Percentiles rank a stretch among this genome's conserved stretches.
Evolutionary conservation across 192 early-diverging fungal genomes (phyloP).

Genomic region (Coemansia javaensis): DNA sequence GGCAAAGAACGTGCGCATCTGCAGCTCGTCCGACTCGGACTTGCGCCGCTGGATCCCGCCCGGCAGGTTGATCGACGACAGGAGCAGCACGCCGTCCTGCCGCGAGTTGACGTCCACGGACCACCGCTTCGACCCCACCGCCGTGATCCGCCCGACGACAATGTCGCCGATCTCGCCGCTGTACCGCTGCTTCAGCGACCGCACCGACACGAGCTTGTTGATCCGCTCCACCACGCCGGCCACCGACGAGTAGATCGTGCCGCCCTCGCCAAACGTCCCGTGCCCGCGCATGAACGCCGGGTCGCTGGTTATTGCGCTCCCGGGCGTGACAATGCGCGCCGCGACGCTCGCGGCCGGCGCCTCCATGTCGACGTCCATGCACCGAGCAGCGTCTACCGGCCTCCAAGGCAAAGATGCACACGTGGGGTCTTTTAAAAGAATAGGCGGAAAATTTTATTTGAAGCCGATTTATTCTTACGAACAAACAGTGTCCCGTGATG

Average conservation of each 20-base stretch:
- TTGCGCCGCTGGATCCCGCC: constrained; percentile 94
- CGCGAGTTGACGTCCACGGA: constrained; percentile 86
- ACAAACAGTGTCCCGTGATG: no score
- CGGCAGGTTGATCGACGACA: constrained; percentile 90
- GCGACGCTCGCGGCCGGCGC: constrained; percentile 4
- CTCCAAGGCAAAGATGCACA: no score
- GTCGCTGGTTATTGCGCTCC: constrained; percentile 40
- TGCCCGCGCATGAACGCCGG: constrained; percentile 60
- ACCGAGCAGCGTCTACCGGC: no score
- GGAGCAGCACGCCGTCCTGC: constrained; percentile 78
- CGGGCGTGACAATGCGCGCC: constrained; percentile 43
- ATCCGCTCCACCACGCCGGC: constrained; percentile 90
- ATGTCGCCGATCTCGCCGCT: constrained; percentile 95
- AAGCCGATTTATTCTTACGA: no score
- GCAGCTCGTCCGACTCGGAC: constrained; percentile 92
- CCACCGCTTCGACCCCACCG: constrained; percentile 89
- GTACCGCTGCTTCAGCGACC: constrained; percentile 82
- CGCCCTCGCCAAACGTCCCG: constrained; percentile 77
- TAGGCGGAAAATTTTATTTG: no score
- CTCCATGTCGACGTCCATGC: constrained; percentile 35
- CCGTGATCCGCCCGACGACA: constrained; percentile 90
- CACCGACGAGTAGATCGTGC: constrained; percentile 74
- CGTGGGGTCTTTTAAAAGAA: no score
- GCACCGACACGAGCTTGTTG: constrained; percentile 92
- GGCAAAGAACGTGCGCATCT: constrained; percentile 91